Conservation (phyloP, 2,329 filamentous ascomycete genomes). For the Aspergillus vadensis region DNA sequence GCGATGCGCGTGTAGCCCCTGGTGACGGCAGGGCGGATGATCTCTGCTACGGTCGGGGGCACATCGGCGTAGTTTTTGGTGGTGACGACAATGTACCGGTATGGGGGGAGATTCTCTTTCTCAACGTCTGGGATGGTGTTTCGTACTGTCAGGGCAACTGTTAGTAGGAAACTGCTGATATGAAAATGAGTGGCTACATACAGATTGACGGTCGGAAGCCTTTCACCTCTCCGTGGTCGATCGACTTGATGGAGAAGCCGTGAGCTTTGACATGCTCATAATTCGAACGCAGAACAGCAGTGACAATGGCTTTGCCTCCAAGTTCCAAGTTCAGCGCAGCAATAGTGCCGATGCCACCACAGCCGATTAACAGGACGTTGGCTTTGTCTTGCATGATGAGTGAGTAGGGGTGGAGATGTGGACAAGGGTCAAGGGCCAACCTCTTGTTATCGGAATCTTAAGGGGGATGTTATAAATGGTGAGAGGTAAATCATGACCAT, state of each 20-base stretch:
- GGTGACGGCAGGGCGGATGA: slow-evolving; percentile 57
- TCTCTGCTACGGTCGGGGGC: slow-evolving; percentile 50
- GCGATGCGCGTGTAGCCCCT: slow-evolving; percentile 55
- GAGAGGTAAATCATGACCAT: too few species aligned
- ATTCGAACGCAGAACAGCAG: slow-evolving; percentile 60
- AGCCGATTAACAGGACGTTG: slow-evolving; percentile 57
- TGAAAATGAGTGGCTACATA: slow-evolving; percentile 26
- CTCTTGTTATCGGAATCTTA: not conserved
- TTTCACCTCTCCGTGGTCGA: slow-evolving; percentile 53
- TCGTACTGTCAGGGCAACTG: slow-evolving; percentile 39
- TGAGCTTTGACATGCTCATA: slow-evolving; percentile 51
- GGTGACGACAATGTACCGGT: slow-evolving; percentile 59
- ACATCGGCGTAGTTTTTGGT: slow-evolving; percentile 63
- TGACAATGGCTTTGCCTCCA: slow-evolving; percentile 55
- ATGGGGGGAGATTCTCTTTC: slow-evolving; percentile 29
- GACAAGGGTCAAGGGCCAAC: not conserved
- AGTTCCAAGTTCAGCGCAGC: slow-evolving; percentile 58
- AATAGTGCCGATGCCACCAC: slow-evolving; percentile 61
- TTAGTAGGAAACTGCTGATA: not conserved
- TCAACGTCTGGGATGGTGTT: slow-evolving; percentile 52
- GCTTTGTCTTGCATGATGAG: slow-evolving; percentile 30
- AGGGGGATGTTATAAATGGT: not conserved
- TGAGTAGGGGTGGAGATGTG: not conserved
- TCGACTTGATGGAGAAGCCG: slow-evolving; percentile 59
- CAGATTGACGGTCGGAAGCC: slow-evolving; percentile 49